Evolutionary conservation across 192 early-diverging fungal species (phyloP), one percentile per base, ranked within the genome.

Genomic region (Linnemannia exigua): DNA sequence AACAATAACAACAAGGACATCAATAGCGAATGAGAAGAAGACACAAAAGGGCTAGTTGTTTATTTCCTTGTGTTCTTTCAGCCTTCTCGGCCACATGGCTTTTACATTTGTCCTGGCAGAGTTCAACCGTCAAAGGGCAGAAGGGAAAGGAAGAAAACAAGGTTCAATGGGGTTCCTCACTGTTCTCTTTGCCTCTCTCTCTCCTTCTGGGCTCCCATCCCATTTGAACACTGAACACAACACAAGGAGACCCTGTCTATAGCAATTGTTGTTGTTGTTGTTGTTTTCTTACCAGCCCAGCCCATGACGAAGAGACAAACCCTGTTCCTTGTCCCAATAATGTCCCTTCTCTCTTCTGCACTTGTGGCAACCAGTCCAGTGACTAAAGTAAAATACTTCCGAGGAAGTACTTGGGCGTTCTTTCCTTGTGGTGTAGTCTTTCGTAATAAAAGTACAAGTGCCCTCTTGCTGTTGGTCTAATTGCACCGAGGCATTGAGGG

Each of bases 81-180:
- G 41, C 41, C 58, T 63, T 63, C 58, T 31, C 58, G 58, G 58
- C 58, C 58, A 63, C 58, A 63, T 63, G 58, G 58, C 28, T 63
- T 25, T 63, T n/a, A n/a, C n/a, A 31, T 63, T 31, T 63, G 58
- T 63, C 25, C 8, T 63, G 28, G 28, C 14, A 63, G 25, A 31
- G 58, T 63, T 31, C 28, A 63, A 63, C 58, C 58, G 3, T 31
- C 58, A 22, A 58, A 58, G n/a, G 14, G 48, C 15, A 12, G 25
- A 61, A 9, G 28, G 22, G 14, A 25, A 5, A 31, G 22, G 11
- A 11, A 54, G 22, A 14, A 63, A 63, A 63, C 58, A 63, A 63
- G 58, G 58, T 63, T 63, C 58, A 63, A 31, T 63, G 58, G 58
- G 58, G 58, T 63, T 31, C 58, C 31, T 3, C 25, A 14, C 58